Percentiles rank a stretch among this genome's conserved stretches.
phyloP scores from a whole-genome alignment of 176 grass and related monocot species.

The Ampelocalamus luodianensis region DNA sequence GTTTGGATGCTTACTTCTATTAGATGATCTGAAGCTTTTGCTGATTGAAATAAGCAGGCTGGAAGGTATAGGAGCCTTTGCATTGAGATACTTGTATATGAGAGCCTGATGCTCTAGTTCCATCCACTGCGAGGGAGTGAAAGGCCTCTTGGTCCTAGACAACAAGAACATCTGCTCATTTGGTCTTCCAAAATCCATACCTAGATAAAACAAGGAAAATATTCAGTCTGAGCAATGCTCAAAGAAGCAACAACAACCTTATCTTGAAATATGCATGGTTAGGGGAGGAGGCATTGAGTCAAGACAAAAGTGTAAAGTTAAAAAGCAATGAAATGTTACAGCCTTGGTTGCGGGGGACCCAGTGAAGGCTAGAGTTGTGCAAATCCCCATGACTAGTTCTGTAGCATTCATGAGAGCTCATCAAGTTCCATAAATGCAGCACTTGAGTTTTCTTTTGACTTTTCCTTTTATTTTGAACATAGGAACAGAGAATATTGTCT shows the following conservation, averaged over 20 bases:
- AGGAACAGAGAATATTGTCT: not conserved
- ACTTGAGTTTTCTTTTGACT: slow-evolving; percentile 39
- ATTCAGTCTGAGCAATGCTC: slow-evolving; percentile 29
- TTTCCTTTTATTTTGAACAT: slow-evolving; percentile 36
- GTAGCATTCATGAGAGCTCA: slow-evolving; percentile 47
- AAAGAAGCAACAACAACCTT: slow-evolving; percentile 39
- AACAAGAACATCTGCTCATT: slow-evolving; percentile 62
- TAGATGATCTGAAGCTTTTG: slow-evolving; percentile 59
- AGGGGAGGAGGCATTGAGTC: slow-evolving; percentile 12
- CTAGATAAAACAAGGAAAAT: slow-evolving; percentile 46
- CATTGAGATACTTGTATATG: slow-evolving; percentile 92
- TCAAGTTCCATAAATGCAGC: slow-evolving; percentile 50
- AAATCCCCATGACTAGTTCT: slow-evolving; percentile 45
- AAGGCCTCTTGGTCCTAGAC: slow-evolving; percentile 78
- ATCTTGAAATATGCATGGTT: slow-evolving; percentile 31
- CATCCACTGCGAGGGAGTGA: slow-evolving; percentile 97
- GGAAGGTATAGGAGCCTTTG: slow-evolving; percentile 77
- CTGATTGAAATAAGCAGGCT: slow-evolving; percentile 78
- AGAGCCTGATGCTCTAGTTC: slow-evolving; percentile 93
- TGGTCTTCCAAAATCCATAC: slow-evolving; percentile 54
- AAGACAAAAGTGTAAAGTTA: slow-evolving; percentile 51
- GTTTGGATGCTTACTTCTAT: slow-evolving; percentile 39
- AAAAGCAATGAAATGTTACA: slow-evolving; percentile 48
- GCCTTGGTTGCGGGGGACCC: slow-evolving; percentile 31
- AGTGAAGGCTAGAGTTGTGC: slow-evolving; percentile 3